Base-by-base conservation (phyloP, 495 filamentous ascomycete genomes). In the Acidomyces sp. region DNA sequence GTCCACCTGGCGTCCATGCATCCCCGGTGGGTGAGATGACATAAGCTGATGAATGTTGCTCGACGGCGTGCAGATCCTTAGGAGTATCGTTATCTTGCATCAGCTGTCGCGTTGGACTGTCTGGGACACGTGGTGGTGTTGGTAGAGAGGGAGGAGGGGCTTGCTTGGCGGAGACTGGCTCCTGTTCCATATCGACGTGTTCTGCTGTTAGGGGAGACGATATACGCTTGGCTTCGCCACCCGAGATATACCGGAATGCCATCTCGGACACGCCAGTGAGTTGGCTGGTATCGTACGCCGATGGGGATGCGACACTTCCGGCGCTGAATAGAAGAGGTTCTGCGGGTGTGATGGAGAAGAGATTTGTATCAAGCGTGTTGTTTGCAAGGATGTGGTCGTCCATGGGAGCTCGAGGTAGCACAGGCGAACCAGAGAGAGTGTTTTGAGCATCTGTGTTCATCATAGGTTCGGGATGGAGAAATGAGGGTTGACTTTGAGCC, bases 11-110 rank as follows among this genome's bases (percentile, higher is more conserved):
- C 13, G 12, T 5, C 4, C 7, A 23, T 7, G 16, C 6, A 10
- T 23, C 16, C 21, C 26, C 4, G 3, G 26, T 17, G 27, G 7
- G 21, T 5, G 26, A 6, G 26, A 4, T 41, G 26, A 17, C 15
- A 30, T 16, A 16, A 3, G 37, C n/a, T 16, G 37, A 13, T 28
- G 10, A 5, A 11, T 2, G 6, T 9, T 30, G 23, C 5, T 26
- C 12, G 24, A 3, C 6, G 9, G 6, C 6, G 31, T 9, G 31
- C 31, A 6, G 31, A 6, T 18, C 9, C 6, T 16, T 16, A 18
- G 6, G 31, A 13, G 13, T 29, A 9, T 40, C 23, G 37, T 40
- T 4, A 17, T 40, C 37, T 19, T 40, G 37, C 15, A 31, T 15
- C 3, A 40, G 24, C 19, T 33, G 39, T 17, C 27, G 27, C 7